These are phyloP conservation scores for Aureobasidium pullulans DNA, from an alignment of 2,329 filamentous ascomycete genomes.

Conservation along the genomic window DNA sequence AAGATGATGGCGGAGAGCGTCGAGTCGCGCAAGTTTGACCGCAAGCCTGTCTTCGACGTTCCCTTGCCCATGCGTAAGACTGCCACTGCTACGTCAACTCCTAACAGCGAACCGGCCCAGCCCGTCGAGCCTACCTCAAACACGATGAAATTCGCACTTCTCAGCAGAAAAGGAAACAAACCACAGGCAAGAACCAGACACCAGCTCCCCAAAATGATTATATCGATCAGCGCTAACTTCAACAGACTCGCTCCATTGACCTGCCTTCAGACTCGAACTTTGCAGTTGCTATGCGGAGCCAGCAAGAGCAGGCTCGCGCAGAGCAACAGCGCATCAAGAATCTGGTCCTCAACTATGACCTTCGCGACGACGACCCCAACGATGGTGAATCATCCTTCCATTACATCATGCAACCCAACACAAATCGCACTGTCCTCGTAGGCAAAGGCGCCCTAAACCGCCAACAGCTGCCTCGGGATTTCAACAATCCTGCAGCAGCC, in stretches of 20 bases:
- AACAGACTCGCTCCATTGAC: conserved; percentile 80
- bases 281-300: conserved; percentile 89
- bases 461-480: conserved; percentile 18
- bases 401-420: conserved; percentile 38
- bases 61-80: conserved; percentile 73
- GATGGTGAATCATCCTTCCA: conserved; percentile 55
- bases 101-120: conserved; percentile 36
- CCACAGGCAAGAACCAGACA: conserved; percentile 60
- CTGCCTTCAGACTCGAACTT: conserved; percentile 87
- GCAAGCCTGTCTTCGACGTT: conserved; percentile 92
- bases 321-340: conserved; percentile 99
- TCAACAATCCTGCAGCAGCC: conserved; percentile 22
- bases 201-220: background rate
- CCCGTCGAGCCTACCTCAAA: conserved; percentile 27
- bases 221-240: conserved; percentile 12
- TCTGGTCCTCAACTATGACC: conserved; percentile 90
- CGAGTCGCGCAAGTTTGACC: conserved; percentile 91
- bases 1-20: conserved; percentile 98
- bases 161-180: conserved; percentile 93
- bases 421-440: conserved; percentile 41
- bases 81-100: conserved; percentile 22
- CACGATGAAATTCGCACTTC: conserved; percentile 94
- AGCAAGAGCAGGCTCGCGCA: conserved; percentile 89
- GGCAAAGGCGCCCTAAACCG: conserved; percentile 27
- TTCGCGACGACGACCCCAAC: conserved; percentile 65